phyloP scores from a whole-genome alignment of 345 rosid species.

The Linum tenue region DNA sequence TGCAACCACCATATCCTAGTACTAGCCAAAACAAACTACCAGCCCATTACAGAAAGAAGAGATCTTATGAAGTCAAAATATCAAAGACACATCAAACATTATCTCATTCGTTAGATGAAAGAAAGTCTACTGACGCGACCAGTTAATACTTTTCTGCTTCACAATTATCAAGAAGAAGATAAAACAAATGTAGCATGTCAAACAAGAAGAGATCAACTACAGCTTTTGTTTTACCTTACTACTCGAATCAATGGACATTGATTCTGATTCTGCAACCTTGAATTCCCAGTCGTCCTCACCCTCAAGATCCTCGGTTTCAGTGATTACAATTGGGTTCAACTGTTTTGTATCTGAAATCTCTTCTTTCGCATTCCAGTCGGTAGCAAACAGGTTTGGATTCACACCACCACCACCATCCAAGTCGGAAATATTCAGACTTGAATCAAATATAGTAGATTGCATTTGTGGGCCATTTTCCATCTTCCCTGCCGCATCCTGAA shows the following conservation, averaged over 20 bases:
- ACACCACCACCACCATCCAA: slow-evolving; percentile 1
- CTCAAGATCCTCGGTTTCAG: background rate
- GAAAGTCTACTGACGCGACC: too few relatives aligned
- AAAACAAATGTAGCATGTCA: background rate
- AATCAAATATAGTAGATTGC: background rate
- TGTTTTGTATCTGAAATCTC: slow-evolving; percentile 6
- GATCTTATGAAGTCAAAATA: too few relatives aligned
- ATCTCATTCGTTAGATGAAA: too few relatives aligned
- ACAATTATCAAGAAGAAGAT: background rate
- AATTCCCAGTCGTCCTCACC: background rate
- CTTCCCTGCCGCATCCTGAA: slow-evolving; percentile 9
- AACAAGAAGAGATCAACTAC: background rate
- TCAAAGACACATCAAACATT: too few relatives aligned
- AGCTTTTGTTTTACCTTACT: background rate
- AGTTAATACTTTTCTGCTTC: background rate
- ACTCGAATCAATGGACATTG: background rate
- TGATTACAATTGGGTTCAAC: background rate
- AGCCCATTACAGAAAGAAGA: too few relatives aligned
- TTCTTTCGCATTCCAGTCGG: background rate
- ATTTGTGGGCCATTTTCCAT: slow-evolving; percentile 2
- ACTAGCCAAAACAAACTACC: too few relatives aligned
- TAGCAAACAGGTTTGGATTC: slow-evolving; percentile 1
- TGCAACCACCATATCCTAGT: background rate
- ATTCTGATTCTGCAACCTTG: background rate
- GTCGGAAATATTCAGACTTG: slow-evolving; percentile 7